Percentiles rank a stretch among this genome's conserved stretches.
Evolutionary conservation across 2,329 filamentous ascomycete species (phyloP).

Genomic region (Ophiostoma montium): DNA sequence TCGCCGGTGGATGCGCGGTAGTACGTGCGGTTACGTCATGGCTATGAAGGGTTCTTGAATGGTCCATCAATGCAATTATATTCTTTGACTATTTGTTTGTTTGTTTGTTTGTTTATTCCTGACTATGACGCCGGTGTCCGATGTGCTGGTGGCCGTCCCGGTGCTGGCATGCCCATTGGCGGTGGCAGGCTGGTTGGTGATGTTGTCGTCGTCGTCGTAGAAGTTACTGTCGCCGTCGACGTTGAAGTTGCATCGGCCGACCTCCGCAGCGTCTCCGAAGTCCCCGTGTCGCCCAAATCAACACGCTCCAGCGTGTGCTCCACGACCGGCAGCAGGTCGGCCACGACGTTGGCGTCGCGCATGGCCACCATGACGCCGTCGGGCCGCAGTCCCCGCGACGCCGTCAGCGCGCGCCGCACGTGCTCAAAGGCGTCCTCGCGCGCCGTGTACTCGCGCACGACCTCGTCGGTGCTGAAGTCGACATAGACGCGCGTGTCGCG

Average conservation of each 20-base stretch:
- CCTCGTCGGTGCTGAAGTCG: slow-evolving; percentile 65
- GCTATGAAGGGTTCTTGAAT: too few relatives aligned
- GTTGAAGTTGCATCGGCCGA: not conserved
- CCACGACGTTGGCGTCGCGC: slow-evolving; percentile 66
- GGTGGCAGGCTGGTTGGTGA: not conserved
- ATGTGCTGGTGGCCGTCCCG: not conserved
- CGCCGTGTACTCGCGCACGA: slow-evolving; percentile 82
- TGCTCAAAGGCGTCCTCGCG: slow-evolving; percentile 69
- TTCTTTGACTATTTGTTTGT: not conserved
- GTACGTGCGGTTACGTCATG: slow-evolving; percentile 10
- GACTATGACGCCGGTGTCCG: not conserved
- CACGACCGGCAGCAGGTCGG: slow-evolving; percentile 55
- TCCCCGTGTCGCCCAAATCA: slow-evolving; percentile 9
- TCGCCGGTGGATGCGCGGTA: slow-evolving; percentile 38
- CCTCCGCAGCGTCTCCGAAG: not conserved
- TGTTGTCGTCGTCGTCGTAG: not conserved
- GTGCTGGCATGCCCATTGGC: not conserved
- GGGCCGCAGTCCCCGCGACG: slow-evolving; percentile 36
- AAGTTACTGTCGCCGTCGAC: not conserved
- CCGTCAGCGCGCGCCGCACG: slow-evolving; percentile 42
- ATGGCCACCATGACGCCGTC: slow-evolving; percentile 66
- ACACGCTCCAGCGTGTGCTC: slow-evolving; percentile 47
- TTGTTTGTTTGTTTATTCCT: too few relatives aligned
- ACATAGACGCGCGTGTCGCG: slow-evolving; percentile 85
- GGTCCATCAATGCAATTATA: not conserved